These are phyloP conservation scores for Cercospora zeae-maydis DNA, from an alignment of 2,329 filamentous ascomycete species.

Conservation along the genomic window DNA sequence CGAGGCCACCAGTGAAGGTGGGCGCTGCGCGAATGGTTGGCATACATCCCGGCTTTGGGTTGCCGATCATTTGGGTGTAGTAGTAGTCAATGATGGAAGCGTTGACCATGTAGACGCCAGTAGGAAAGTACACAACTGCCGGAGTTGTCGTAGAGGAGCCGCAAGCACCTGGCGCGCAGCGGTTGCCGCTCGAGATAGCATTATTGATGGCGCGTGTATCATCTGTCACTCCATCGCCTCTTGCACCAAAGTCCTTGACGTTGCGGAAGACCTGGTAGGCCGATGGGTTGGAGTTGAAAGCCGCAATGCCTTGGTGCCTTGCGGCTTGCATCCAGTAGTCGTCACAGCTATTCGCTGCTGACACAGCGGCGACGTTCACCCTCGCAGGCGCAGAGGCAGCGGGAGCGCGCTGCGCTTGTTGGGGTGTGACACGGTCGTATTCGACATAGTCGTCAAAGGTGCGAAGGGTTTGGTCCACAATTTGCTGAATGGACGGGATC, in stretches of 20 bases:
- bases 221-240: conserved; percentile 50
- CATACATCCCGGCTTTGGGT: conserved; percentile 49
- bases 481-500: conserved; percentile 3
- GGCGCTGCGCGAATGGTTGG: conserved; percentile 54
- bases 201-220: conserved; percentile 55
- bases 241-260: conserved; percentile 47
- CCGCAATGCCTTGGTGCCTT: conserved; percentile 47
- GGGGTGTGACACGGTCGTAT: neutral
- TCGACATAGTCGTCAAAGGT: conserved; percentile 5
- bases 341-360: conserved; percentile 17
- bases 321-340: conserved; percentile 45
- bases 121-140: conserved; percentile 56
- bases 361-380: neutral
- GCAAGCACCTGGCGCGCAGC: conserved; percentile 43
- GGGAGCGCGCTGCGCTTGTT: neutral
- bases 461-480: conserved; percentile 2
- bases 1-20: conserved; percentile 51
- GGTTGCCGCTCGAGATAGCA: conserved; percentile 41
- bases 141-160: conserved; percentile 50
- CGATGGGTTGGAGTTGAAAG: conserved; percentile 44
- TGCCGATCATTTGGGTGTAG: conserved; percentile 60
- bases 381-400: neutral
- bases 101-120: conserved; percentile 57
- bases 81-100: conserved; percentile 59
- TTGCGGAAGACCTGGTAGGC: conserved; percentile 49